Evolutionary conservation across 306 rosid genomes (phyloP).

Genomic region (Fragaria ananassa): DNA sequence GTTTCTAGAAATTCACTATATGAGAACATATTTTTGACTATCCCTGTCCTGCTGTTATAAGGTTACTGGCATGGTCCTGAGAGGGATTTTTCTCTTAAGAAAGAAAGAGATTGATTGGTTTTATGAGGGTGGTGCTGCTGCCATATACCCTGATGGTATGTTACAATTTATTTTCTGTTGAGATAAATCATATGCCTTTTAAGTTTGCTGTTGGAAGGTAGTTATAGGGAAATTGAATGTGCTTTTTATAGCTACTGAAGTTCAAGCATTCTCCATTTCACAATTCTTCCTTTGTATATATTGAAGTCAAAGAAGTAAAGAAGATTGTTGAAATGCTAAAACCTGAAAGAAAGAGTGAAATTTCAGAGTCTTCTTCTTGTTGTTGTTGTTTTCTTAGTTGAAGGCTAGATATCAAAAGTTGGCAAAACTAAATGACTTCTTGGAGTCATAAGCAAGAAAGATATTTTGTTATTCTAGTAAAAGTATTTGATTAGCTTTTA

Average conservation of each 20-base stretch:
- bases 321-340: neutral
- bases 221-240: neutral
- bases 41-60: slow-evolving; percentile 39
- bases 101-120: slow-evolving; percentile 97
- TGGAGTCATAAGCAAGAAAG: neutral
- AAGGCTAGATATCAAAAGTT: neutral
- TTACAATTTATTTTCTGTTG: slow-evolving; percentile 17
- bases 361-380: neutral
- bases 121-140: slow-evolving; percentile 98
- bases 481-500: neutral
- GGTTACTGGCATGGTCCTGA: slow-evolving; percentile 84
- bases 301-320: neutral
- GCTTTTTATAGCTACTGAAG: neutral
- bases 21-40: slow-evolving; percentile 19
- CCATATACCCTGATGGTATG: slow-evolving; percentile 89
- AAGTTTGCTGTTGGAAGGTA: neutral
- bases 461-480: neutral
- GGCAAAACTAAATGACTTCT: neutral
- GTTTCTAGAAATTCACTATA: slow-evolving; percentile 10
- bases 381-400: neutral
- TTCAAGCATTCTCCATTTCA: neutral
- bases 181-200: neutral
- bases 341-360: neutral
- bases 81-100: slow-evolving; percentile 88
- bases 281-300: neutral